Evolutionary conservation across 331 rosid species (phyloP).

Genomic region (Pyrus hybrid): DNA sequence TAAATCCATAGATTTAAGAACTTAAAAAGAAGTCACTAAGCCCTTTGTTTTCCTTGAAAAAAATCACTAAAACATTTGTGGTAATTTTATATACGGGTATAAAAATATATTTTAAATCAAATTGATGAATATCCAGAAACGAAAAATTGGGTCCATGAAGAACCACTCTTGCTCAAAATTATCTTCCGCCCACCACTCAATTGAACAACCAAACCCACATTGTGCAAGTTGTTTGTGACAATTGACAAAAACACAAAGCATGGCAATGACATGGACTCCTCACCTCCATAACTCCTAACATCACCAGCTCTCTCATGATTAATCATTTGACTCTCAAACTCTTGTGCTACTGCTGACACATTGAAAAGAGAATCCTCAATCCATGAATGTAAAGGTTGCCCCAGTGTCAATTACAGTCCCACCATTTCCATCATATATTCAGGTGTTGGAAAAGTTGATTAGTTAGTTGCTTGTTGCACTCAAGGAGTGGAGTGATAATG

Average conservation of each 20-base stretch:
- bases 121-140: too few species aligned
- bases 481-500: too few species aligned
- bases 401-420: neutral
- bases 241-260: neutral
- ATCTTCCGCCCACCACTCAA: neutral
- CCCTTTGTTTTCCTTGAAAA: too few species aligned
- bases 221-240: neutral
- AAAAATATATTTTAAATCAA: neutral
- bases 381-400: neutral
- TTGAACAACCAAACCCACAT: neutral
- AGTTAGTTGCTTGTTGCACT: neutral
- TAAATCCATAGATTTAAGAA: too few species aligned
- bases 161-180: neutral
- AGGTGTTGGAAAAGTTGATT: neutral
- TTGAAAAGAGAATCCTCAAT: neutral
- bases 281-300: too few species aligned
- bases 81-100: too few species aligned
- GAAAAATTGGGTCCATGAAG: too few species aligned
- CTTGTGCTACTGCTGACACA: too few species aligned
- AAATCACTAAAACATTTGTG: too few species aligned
- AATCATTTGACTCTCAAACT: neutral
- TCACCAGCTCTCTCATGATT: neutral
- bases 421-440: neutral
- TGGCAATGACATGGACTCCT: too few species aligned
- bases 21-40: too few species aligned